Conservation (phyloP, 2,329 filamentous ascomycete genomes). For the Penicillium sp. region DNA sequence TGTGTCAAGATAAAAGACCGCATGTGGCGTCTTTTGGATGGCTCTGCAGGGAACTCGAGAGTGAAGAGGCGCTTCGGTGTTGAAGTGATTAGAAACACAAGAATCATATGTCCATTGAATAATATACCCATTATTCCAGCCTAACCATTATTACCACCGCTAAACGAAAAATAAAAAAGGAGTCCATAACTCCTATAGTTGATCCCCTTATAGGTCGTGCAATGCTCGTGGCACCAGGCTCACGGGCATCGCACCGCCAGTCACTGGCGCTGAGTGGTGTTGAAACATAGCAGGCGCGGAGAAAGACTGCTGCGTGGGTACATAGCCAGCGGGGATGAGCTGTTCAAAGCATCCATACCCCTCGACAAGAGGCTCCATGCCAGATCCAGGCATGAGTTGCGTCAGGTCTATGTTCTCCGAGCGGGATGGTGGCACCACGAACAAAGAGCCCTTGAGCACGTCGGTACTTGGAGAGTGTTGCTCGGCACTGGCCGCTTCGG, state of each 20-base stretch:
- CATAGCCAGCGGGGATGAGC: constrained; percentile 25
- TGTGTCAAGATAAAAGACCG: background rate
- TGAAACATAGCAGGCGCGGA: constrained; percentile 22
- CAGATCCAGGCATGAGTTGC: constrained; percentile 22
- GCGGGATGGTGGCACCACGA: constrained; percentile 14
- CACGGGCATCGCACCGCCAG: constrained; percentile 26
- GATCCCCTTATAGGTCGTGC: constrained; percentile 22
- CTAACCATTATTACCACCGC: background rate
- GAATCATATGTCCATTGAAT: background rate
- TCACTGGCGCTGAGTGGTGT: constrained; percentile 16
- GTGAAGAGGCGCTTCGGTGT: background rate
- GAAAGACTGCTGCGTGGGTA: constrained; percentile 17
- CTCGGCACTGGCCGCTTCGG: constrained; percentile 20
- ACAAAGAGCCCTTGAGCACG: constrained; percentile 15
- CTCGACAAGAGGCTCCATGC: constrained; percentile 27
- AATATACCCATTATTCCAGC: background rate
- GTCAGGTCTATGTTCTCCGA: constrained; percentile 27
- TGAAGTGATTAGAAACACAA: background rate
- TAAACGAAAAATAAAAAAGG: background rate
- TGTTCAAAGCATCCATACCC: constrained; percentile 29
- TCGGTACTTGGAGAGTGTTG: constrained; percentile 23
- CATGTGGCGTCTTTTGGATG: background rate
- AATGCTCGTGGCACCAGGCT: constrained; percentile 26
- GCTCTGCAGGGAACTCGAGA: background rate
- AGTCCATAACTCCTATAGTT: background rate